Evolutionary conservation across 2,329 filamentous ascomycete genomes (phyloP), one percentile per base, ranked within the genome.

Genomic region (Nigrospora sphaerica): DNA sequence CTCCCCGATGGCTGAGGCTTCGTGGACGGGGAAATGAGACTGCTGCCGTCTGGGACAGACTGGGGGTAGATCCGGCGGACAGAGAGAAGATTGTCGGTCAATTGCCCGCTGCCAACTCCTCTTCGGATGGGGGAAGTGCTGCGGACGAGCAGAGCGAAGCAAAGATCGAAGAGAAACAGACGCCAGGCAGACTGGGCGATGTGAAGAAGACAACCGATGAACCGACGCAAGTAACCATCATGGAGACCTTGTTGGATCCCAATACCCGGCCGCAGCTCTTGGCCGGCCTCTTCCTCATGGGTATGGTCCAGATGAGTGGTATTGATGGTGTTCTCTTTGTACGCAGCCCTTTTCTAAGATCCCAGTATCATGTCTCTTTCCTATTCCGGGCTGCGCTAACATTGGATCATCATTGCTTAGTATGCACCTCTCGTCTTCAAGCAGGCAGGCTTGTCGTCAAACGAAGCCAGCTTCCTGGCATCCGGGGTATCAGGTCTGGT

Each of bases 241-340:
- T n/a, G n/a, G n/a, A n/a, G n/a, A n/a, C 49, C 62, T 0, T 62
- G 0, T 66, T 70, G 39, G 62, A 63, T 1, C 48, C 57, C 0
- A 62, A 65, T 0, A 69, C 70, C 11, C 64, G 75, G 2, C 57
- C 60, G 1, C 68, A 73, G 3, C 77, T 75, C 1, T 57, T 68
- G 0, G 70, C 82, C 16, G 79, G 72, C 1, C 70, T 77, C 9
- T 82, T 82, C 47, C 60, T 83, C 18, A 71, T 83, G 66, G 73
- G 65, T 1, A 74, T 81, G 64, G 74, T 81, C 47, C 80, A 83
- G 41, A 66, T 83, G 12, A 73, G 67, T 16, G 79, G 80, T 0
- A 82, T 83, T 35, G 80, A 84, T 33, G 80, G 77, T 0, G 72
- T 83, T 0, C 63, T 83, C 3, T 81, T 79, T 50, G n/a, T n/a